Evolutionary conservation across 2,329 filamentous ascomycete genomes (phyloP), one percentile per base, ranked within the genome.

Genomic region (Fusarium oxysporum): DNA sequence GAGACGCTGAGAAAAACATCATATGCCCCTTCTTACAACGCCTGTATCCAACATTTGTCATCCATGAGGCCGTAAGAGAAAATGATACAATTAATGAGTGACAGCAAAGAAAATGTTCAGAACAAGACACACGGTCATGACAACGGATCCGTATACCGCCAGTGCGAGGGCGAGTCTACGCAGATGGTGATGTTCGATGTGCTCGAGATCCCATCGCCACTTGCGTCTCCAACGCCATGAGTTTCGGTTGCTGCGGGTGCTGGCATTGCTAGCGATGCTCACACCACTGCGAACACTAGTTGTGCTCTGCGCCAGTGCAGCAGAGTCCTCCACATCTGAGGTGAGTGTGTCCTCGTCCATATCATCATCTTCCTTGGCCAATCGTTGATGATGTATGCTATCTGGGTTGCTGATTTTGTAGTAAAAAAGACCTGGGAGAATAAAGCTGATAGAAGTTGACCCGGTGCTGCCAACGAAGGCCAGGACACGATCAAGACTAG

Each of bases 321-420:
- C 83, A 1, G 84, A 78, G 9, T 84, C 85, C 70, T 89, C 84
- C 1, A 88, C 85, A 41, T 89, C 89, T 4, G 83, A 84, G 13
- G 86, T 86, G 8, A 78, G 80, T 0, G 80, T 82, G 54, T 93
- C 92, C 41, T 89, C 76, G 13, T 77, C 86, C n/a, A 91, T 91
- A 72, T 96, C 93, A 76, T 98, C 96, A 74, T 98, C 94, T 78
- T 96, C 95, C 81, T 98, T 98, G 71, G 94, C 86, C 14, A 98
- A 85, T 19, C 92, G 90, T 80, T 97, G 96, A 77, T 98, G 95
- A 71, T 96, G 91, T 33, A 92, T 88, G 48, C 93, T 96, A 62
- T 97, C 92, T 0, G 96, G 96, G 30, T 94, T 91, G 17, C 94
- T 97, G 68, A 99, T 98, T 83, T 98, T 98, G 85, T 98, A 99